Percentiles rank a stretch among this genome's conserved stretches.
phyloP scores from a whole-genome alignment of 495 filamentous ascomycete genomes.

The Gamarada debralockiae region DNA sequence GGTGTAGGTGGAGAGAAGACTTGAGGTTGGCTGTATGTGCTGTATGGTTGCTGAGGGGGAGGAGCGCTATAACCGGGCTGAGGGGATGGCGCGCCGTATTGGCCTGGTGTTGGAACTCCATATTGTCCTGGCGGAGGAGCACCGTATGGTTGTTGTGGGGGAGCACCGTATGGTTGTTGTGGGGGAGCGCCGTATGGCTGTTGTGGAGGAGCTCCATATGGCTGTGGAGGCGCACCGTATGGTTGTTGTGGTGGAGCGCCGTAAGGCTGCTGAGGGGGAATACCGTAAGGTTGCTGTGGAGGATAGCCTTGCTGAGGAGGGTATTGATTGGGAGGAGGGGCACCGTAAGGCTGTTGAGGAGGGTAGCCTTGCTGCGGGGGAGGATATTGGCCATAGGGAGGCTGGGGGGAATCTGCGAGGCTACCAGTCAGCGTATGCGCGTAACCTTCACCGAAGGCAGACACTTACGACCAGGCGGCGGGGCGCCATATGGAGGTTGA shows the following conservation, averaged over 20 bases:
- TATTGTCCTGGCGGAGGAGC: constrained; percentile 35
- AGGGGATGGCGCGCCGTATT: constrained; percentile 41
- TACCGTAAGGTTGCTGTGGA: background rate
- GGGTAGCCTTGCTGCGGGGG: constrained; percentile 30
- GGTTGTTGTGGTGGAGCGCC: constrained; percentile 5
- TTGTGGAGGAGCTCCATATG: constrained; percentile 19
- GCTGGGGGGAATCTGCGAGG: constrained; percentile 17
- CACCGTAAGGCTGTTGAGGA: constrained; percentile 12
- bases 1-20: constrained; percentile 37
- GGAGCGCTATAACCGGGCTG: constrained; percentile 11
- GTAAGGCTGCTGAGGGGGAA: background rate
- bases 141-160: constrained; percentile 26
- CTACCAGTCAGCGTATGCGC: constrained; percentile 1
- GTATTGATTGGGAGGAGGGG: constrained; percentile 4
- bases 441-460: background rate
- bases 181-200: constrained; percentile 31
- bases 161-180: constrained; percentile 22
- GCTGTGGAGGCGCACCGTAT: constrained; percentile 10
- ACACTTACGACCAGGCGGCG: constrained; percentile 22
- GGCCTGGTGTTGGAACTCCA: constrained; percentile 38
- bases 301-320: constrained; percentile 3
- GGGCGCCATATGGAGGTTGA: constrained; percentile 6
- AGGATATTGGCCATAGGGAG: constrained; percentile 28
- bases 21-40: constrained; percentile 24
- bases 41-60: constrained; percentile 23